Evolutionary conservation across 2,329 filamentous ascomycete genomes (phyloP), one percentile per base, ranked within the genome.

Genomic region (Ilyonectria mors-panacis): DNA sequence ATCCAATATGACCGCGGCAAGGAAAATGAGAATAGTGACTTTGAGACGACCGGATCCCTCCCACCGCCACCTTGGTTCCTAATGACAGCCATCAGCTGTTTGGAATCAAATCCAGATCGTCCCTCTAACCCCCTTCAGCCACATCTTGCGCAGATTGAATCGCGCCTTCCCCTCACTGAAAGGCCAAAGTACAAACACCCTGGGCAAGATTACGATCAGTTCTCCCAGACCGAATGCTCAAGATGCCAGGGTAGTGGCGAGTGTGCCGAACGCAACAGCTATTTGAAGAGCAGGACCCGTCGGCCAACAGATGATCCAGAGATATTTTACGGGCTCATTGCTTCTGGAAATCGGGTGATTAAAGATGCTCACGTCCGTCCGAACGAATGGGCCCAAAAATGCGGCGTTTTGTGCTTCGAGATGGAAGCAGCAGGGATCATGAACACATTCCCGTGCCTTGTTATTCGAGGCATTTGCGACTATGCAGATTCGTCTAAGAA

Each of bases 1-100:
- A 62, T 75, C 2, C 70, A 74, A 12, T 70, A 67, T 19, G 71
- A 73, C 10, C 30, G 62, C 2, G 67, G 67, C 6, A 70, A 67
- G n/a, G 51, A 60, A 15, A 42, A 30, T 3, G 60, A 56, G 21
- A 19, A 35, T 12, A 37, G 30, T 15, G 8, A 12, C 12, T 66
- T 63, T 42, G 33, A 60, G 19, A 13, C 48, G 1, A 64, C 55
- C 3, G 60, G 55, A 2, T 12, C 47, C n/a, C 60, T 67, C 17
- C 60, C 59, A 7, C 42, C 55, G 1, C 65, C 60, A 4, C 65
- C 65, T 19, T 35, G 65, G 10, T 48, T 13, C n/a, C 1, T 67
- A 21, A 64, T 50, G 55, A 67, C 60, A 4, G 65, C 60, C 12
- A 65, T 65, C 5, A 60, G 60, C 12, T 37, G 50, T 15, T n/a